A percentile compares a stretch with the other conserved stretches of the same genome.
phyloP scores from a whole-genome alignment of 2,329 filamentous ascomycete species.

The Leptoxyphium fumago region DNA sequence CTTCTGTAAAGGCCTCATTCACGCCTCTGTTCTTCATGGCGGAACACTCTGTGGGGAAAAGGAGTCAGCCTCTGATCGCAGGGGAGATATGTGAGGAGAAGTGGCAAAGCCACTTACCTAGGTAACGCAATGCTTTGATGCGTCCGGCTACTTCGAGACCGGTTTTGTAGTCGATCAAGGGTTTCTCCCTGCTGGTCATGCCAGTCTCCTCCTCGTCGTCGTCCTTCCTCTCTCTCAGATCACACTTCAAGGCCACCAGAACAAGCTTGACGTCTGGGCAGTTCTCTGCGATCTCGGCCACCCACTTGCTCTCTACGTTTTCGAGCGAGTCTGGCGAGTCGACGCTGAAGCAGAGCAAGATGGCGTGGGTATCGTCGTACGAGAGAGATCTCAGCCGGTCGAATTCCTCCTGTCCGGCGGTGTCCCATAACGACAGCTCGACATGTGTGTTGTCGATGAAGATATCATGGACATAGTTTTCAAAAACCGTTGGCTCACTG shows the following conservation, averaged over 20 bases:
- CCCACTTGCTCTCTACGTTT: constrained; percentile 98
- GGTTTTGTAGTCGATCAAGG: constrained; percentile 78
- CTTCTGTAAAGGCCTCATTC: constrained; percentile 97
- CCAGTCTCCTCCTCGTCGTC: constrained; percentile 48
- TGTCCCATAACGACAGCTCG: constrained; percentile 96
- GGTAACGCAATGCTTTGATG: constrained; percentile 84
- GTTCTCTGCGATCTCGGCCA: constrained; percentile 94
- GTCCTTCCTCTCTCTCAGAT: constrained; percentile 63
- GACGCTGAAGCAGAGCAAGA: constrained; percentile 97
- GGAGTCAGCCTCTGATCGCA: constrained; percentile 1
- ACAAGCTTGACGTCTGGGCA: constrained; percentile 92
- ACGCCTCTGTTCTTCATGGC: constrained; percentile 96
- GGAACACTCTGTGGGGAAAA: constrained; percentile 60
- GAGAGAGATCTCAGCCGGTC: constrained; percentile 88
- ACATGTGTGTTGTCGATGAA: constrained; percentile 97
- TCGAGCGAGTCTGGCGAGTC: constrained; percentile 93
- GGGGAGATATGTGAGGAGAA: not conserved
- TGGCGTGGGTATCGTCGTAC: constrained; percentile 94
- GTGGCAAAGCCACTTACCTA: constrained; percentile 38
- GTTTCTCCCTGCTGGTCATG: constrained; percentile 34
- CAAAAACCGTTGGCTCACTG: constrained; percentile 88
- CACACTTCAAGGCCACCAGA: constrained; percentile 90
- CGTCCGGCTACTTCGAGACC: constrained; percentile 80
- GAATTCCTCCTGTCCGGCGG: constrained; percentile 97
- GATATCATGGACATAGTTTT: constrained; percentile 99